A percentile compares a stretch with the other conserved stretches of the same genome.
Evolutionary conservation across 305 asterid genomes (phyloP).

Genomic region (Plantago lanceolata): DNA sequence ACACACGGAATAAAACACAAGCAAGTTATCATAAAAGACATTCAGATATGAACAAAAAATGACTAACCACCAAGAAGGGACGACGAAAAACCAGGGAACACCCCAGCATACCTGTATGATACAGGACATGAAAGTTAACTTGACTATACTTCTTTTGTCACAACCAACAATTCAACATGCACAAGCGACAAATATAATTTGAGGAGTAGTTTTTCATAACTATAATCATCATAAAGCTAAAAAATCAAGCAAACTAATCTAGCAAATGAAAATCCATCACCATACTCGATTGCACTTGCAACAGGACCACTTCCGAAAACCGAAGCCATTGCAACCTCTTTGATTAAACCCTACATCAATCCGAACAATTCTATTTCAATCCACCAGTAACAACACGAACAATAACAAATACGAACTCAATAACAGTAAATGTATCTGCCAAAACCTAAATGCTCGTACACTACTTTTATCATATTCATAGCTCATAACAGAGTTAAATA

Average conservation of each 20-base stretch:
- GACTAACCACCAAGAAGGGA: constrained; percentile 47
- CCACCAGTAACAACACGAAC: background rate
- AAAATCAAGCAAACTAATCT: background rate
- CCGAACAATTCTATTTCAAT: background rate
- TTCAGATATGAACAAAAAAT: constrained; percentile 9
- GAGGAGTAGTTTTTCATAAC: too few relatives aligned
- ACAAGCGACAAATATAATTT: too few relatives aligned
- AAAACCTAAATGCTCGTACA: too few relatives aligned
- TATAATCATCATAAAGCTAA: too few relatives aligned
- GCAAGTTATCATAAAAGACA: background rate
- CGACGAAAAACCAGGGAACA: constrained; percentile 44
- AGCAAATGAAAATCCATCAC: background rate
- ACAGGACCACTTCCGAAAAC: constrained; percentile 37
- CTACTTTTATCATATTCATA: background rate
- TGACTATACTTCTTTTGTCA: background rate
- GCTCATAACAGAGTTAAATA: constrained; percentile 9
- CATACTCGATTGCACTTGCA: constrained; percentile 42
- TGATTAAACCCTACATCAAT: constrained; percentile 35
- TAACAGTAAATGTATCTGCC: background rate
- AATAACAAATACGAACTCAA: background rate
- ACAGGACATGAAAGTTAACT: constrained; percentile 9
- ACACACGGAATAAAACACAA: background rate
- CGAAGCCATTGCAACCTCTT: constrained; percentile 41
- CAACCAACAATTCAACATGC: too few relatives aligned
- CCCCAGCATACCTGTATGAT: constrained; percentile 39